Percentiles rank a stretch among this genome's conserved stretches.
phyloP scores from a whole-genome alignment of 164 flowering plant genomes.

The Litsea cubeba region DNA sequence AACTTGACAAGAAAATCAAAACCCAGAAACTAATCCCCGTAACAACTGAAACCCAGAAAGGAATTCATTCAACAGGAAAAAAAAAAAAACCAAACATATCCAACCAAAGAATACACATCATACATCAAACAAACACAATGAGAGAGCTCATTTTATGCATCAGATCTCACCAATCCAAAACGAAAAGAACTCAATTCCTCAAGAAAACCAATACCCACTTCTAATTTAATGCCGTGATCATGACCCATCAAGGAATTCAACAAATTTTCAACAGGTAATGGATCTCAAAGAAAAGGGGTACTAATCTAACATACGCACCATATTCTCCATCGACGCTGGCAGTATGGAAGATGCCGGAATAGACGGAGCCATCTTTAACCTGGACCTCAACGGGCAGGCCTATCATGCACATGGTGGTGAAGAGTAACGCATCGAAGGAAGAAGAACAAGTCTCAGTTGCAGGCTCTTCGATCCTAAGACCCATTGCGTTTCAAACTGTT shows the following conservation, averaged over 20 bases:
- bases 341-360: constrained; percentile 73
- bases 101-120: no score
- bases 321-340: constrained; percentile 48
- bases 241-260: not conserved
- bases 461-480: not conserved
- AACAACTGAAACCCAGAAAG: constrained; percentile 19
- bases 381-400: constrained; percentile 77
- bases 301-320: constrained; percentile 31
- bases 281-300: not conserved
- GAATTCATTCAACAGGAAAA: not conserved
- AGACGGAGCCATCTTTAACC: constrained; percentile 68
- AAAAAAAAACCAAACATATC: not conserved
- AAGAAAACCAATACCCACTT: not conserved
- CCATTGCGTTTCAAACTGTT: not conserved
- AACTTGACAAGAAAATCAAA: constrained; percentile 10
- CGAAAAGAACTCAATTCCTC: not conserved
- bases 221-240: not conserved
- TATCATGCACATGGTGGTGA: constrained; percentile 66
- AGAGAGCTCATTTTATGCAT: not conserved
- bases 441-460: constrained; percentile 1
- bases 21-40: constrained; percentile 14
- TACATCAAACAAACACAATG: no score
- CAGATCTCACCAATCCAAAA: not conserved
- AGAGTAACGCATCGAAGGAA: constrained; percentile 51
- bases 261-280: not conserved